Evolutionary conservation across 106 monocot genomes (phyloP).

Genomic region (Ottelia alismoides): DNA sequence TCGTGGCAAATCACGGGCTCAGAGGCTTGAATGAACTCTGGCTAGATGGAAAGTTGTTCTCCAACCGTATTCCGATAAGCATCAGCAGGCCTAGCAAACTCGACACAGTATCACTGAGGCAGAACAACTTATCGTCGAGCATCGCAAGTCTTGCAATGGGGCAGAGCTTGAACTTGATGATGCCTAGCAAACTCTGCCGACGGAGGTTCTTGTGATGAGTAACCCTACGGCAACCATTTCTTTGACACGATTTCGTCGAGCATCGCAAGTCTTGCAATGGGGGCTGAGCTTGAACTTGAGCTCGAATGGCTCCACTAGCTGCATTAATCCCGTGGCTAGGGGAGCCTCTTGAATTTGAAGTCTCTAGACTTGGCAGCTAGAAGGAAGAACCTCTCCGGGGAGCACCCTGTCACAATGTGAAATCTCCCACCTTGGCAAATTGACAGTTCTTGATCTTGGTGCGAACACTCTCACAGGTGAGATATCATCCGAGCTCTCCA

Average conservation of each 20-base stretch:
- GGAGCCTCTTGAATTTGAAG: conserved; percentile 42
- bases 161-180: too few species aligned
- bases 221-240: conserved; percentile 52
- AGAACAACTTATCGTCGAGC: conserved; percentile 42
- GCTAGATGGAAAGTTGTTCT: conserved; percentile 53
- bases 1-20: conserved; percentile 29
- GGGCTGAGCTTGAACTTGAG: conserved; percentile 72
- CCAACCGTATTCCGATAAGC: conserved; percentile 42
- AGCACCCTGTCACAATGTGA: conserved; percentile 60
- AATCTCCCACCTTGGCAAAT: conserved; percentile 34
- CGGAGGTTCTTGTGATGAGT: conserved; percentile 28
- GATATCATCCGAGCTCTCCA: conserved; percentile 52
- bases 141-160: too few species aligned
- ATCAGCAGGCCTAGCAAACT: conserved; percentile 35
- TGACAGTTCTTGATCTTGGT: conserved; percentile 54
- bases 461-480: conserved; percentile 44
- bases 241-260: conserved; percentile 39
- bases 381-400: conserved; percentile 60
- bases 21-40: conserved; percentile 27
- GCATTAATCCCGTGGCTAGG: conserved; percentile 40
- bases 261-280: conserved; percentile 32
- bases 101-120: conserved; percentile 33
- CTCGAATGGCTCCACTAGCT: conserved; percentile 46
- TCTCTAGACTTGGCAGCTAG: conserved; percentile 53
- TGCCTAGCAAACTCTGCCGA: conserved; percentile 38